Evolutionary conservation across 495 filamentous ascomycete genomes (phyloP).

Genomic region (Pseudevernia furfuracea): DNA sequence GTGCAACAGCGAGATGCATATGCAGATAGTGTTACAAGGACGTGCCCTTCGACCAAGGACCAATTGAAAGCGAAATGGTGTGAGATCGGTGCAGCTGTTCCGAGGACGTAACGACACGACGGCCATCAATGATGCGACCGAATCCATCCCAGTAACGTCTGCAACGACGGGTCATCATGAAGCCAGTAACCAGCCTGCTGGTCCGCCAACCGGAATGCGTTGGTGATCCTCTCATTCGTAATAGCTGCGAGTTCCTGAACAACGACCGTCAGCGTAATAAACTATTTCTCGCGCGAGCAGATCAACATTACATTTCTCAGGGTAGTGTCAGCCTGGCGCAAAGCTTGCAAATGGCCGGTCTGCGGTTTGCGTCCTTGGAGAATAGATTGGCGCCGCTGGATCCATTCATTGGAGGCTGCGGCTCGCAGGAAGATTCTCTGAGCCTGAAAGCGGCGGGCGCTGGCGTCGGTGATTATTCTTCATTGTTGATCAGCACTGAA

Average conservation of each 20-base stretch:
- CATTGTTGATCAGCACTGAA: not conserved
- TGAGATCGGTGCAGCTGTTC: not conserved
- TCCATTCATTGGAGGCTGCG: slow-evolving; percentile 70
- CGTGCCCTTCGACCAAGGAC: not conserved
- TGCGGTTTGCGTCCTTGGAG: slow-evolving; percentile 58
- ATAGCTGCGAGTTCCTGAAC: slow-evolving; percentile 58
- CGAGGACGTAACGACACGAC: not conserved
- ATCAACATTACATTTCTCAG: slow-evolving; percentile 48
- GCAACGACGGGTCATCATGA: slow-evolving; percentile 56
- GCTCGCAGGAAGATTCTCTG: slow-evolving; percentile 80
- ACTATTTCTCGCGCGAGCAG: not conserved
- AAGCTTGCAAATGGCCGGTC: slow-evolving; percentile 46
- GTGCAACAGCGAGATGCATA: not conserved
- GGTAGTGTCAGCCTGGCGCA: slow-evolving; percentile 52
- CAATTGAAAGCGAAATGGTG: not conserved
- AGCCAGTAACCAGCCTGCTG: slow-evolving; percentile 64
- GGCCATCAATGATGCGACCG: slow-evolving; percentile 30
- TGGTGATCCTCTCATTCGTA: slow-evolving; percentile 58
- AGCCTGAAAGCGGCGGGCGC: slow-evolving; percentile 70
- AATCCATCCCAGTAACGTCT: slow-evolving; percentile 40
- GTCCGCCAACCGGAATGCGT: slow-evolving; percentile 58
- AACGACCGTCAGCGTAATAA: slow-evolving; percentile 8
- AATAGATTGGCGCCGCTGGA: slow-evolving; percentile 60
- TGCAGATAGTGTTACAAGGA: not conserved
- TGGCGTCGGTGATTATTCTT: slow-evolving; percentile 62